Conservation (phyloP, 768 basidiomycete species). For the Kwoniella pini region DNA sequence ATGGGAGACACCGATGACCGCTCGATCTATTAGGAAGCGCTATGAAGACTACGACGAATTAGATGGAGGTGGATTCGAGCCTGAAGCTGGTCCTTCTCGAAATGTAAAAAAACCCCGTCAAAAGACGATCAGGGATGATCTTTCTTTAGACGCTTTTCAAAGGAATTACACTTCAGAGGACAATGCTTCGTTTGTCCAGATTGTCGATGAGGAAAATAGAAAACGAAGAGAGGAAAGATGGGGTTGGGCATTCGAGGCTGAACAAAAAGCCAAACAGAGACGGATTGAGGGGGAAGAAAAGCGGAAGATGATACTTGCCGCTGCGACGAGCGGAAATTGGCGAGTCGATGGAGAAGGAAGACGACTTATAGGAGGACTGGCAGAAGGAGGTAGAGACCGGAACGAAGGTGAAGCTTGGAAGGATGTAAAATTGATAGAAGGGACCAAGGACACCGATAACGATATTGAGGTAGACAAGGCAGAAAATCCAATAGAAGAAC, state of each 20-base stretch:
- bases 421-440: constrained; percentile 33
- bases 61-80: constrained; percentile 16
- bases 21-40: constrained; percentile 12
- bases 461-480: constrained; percentile 3
- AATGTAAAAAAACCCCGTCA: constrained; percentile 9
- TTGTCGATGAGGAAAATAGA: constrained; percentile 82
- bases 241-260: constrained; percentile 94
- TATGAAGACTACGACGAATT: constrained; percentile 31
- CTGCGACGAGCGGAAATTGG: constrained; percentile 46
- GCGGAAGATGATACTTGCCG: constrained; percentile 43
- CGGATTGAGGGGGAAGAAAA: constrained; percentile 48
- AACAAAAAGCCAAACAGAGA: constrained; percentile 67
- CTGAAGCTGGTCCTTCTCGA: background rate
- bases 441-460: background rate
- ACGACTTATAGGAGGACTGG: constrained; percentile 49
- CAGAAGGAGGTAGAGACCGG: constrained; percentile 68
- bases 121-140: constrained; percentile 58
- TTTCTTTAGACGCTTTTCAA: constrained; percentile 81
- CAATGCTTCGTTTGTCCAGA: constrained; percentile 92
- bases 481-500: background rate
- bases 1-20: constrained; percentile 47
- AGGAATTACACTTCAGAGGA: constrained; percentile 92
- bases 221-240: constrained; percentile 73
- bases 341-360: constrained; percentile 45
- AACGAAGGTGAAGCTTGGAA: constrained; percentile 61